Base-by-base conservation (phyloP, 2,329 filamentous ascomycete genomes). In the Pseudocercospora pini-densiflorae region DNA sequence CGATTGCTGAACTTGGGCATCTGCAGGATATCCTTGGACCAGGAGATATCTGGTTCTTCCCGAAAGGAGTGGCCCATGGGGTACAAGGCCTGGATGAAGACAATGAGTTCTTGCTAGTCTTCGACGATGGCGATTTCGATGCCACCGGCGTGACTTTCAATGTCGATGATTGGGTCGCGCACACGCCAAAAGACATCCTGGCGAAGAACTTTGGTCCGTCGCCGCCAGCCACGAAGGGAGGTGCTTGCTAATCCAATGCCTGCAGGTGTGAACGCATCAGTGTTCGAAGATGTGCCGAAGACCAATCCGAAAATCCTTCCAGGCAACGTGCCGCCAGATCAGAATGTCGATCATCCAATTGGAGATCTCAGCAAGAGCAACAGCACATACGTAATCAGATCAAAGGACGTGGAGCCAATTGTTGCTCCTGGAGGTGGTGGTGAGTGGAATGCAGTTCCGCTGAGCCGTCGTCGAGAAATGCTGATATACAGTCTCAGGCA, bases 121-220 rank as follows among this genome's bases (percentile, higher is more conserved):
- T 68, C 23, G 68, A 68, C 47, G 68, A 70, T 16, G 71, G 86
- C 2, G 83, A 91, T 72, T 91, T 91, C 73, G 88, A 91, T 73
- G 67, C 72, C 5, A 51, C 65, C 24, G 77, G 87, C n/a, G 90
- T 87, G 0, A 91, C 89, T 0, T 92, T 91, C 81, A 66, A 66
- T 29, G 82, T 91, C 24, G 88, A 89, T 68, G 89, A 92, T 79
- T 91, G 89, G 89, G 82, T 92, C 40, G 80, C 85, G 0, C 89
- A 90, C 73, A 91, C 89, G 0, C 89, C 89, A 0, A 86, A 85
- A 62, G 79, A 81, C 0, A 82, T 92, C 53, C 80, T 91, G 0
- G 88, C 89, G 40, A 90, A 90, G 79, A 91, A 91, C 80, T 91
- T 91, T 47, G 67, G 40, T 43, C 40, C 16, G 40, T n/a, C 19